A percentile compares a stretch with the other conserved stretches of the same genome.
Evolutionary conservation across 768 basidiomycete genomes (phyloP).

Genomic region (Lanmaoa pseudosensibilis): DNA sequence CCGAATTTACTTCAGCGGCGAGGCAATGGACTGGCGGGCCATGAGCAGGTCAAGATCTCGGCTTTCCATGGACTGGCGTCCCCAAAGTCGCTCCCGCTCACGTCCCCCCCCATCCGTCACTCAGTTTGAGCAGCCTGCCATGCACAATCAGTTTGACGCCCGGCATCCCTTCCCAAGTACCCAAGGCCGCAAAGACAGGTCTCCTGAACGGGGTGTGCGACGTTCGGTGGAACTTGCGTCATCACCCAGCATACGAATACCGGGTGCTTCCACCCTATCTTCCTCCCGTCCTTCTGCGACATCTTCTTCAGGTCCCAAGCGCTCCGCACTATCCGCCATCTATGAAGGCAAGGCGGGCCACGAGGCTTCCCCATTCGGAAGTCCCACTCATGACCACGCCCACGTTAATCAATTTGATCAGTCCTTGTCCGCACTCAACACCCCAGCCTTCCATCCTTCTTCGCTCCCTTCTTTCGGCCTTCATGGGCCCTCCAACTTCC

Average conservation of each 20-base stretch:
- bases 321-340: conserved; percentile 47
- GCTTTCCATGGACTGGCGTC: conserved; percentile 90
- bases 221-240: conserved; percentile 22
- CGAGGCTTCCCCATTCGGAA: conserved; percentile 39
- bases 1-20: conserved; percentile 38
- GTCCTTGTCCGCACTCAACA: conserved; percentile 41
- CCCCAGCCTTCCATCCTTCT: conserved; percentile 60
- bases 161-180: conserved; percentile 46
- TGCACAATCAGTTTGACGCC: conserved; percentile 39
- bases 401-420: conserved; percentile 39
- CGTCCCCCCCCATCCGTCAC: conserved; percentile 60
- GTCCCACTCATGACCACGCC: conserved; percentile 29
- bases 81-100: conserved; percentile 74
- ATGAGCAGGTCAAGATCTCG: conserved; percentile 90
- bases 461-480: conserved; percentile 74
- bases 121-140: conserved; percentile 46
- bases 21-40: conserved; percentile 91
- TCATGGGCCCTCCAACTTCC: conserved; percentile 50
- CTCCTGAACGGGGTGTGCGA: conserved; percentile 28
- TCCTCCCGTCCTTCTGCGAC: conserved; percentile 49
- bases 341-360: conserved; percentile 45
- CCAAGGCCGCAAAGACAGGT: conserved; percentile 26
- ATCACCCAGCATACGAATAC: conserved; percentile 38
- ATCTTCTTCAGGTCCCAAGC: conserved; percentile 38
- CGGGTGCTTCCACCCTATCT: conserved; percentile 44